Base-by-base conservation (phyloP, 2,329 filamentous ascomycete species). In the Trichoderma sp. region DNA sequence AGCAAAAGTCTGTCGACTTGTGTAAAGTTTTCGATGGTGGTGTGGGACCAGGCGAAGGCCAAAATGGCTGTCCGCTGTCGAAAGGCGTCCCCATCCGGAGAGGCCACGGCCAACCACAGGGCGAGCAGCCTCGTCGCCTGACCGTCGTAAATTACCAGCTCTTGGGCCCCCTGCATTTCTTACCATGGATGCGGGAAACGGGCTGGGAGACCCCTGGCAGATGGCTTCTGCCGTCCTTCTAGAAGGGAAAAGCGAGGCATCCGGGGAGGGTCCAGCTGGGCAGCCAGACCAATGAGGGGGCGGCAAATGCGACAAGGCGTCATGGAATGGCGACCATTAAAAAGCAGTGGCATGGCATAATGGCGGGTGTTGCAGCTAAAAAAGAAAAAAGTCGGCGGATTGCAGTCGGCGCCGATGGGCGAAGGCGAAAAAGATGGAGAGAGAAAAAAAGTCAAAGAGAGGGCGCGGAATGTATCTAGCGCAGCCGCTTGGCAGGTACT, bases 111-210 rank as follows among this genome's bases (percentile, higher is more conserved):
- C 71, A 72, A 72, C 71, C 71, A 72, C 24, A 53, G 36, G 21
- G 21, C 30, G 18, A 12, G 58, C 60, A 64, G 51, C 51, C 57
- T 71, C 60, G 60, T 72, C 71, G 66, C 57, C 66, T 72, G 71
- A 72, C 71, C 32, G 71, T 51, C 71, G 71, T 53, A 72, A 72
- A 72, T 72, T 72, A 72, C 47, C 71, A 70, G 65, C 71, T 70
- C 56, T 47, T 51, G 53, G 34, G 34, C 32, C 65, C 61, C 71
- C 71, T 72, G 70, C 70, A 68, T 70, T 53, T 53, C 58, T 58
- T 51, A 36, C 43, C 66, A 63, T 43, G 66, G 70, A 34, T 61
- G 66, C 66, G 71, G 66, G 65, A 70, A 32, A 51, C 66, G 56
- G 63, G 65, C 65, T 69, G 68, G 71, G 66, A 60, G 63, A 12